phyloP scores from a whole-genome alignment of 2,329 filamentous ascomycete species.

The Cercospora sp. region DNA sequence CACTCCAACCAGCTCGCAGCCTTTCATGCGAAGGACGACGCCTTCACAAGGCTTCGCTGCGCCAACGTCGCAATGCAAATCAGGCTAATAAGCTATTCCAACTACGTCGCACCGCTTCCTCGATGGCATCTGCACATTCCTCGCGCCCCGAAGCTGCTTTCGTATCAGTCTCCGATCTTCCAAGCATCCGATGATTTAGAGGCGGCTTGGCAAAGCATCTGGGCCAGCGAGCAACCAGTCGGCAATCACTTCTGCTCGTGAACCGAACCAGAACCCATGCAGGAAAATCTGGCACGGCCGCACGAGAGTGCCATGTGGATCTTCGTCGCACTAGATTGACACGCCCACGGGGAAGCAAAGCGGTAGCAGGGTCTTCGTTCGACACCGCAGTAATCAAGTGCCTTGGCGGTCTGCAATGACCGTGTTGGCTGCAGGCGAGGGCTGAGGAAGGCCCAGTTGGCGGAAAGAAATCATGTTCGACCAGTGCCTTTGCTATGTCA shows the following conservation, averaged over 20 bases:
- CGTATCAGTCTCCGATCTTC: slow-evolving; percentile 10
- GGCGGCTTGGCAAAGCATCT: slow-evolving; percentile 2
- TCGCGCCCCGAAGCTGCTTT: slow-evolving; percentile 4
- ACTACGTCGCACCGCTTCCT: background rate
- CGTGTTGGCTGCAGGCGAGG: slow-evolving; percentile 6
- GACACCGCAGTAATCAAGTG: slow-evolving; percentile 10
- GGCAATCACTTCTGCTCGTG: slow-evolving; percentile 1
- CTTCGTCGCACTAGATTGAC: slow-evolving; percentile 1
- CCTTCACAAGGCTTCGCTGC: slow-evolving; percentile 15
- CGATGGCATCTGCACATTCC: background rate
- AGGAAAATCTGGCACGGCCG: background rate
- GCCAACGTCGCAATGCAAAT: slow-evolving; percentile 6
- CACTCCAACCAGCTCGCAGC: background rate
- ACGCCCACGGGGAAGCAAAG: slow-evolving; percentile 14
- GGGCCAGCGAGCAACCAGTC: slow-evolving; percentile 2
- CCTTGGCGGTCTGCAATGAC: slow-evolving; percentile 7
- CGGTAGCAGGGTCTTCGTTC: slow-evolving; percentile 5
- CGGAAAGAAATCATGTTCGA: background rate
- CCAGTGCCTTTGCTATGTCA: slow-evolving; percentile 3
- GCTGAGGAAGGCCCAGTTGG: background rate
- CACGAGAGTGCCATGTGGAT: slow-evolving; percentile 7
- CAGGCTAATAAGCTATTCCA: slow-evolving; percentile 3
- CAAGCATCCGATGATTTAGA: slow-evolving; percentile 8
- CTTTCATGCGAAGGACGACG: slow-evolving; percentile 3
- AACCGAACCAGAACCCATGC: slow-evolving; percentile 2